Evolutionary conservation across 345 rosid species (phyloP).

Genomic region (Heritiera fomes): DNA sequence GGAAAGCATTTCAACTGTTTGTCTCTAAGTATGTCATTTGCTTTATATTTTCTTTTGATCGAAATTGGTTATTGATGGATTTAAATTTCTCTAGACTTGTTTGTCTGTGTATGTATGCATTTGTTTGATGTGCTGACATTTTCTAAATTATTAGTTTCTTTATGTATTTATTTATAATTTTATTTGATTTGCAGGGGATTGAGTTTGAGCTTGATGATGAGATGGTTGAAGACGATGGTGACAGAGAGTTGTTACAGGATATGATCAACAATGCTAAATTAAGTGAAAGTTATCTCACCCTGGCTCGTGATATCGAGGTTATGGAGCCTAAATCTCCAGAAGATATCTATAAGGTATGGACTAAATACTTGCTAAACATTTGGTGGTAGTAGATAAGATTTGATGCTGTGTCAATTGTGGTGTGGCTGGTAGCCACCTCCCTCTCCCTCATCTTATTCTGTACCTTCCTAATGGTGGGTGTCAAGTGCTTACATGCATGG

Average conservation of each 20-base stretch:
- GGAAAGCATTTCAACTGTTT: not conserved
- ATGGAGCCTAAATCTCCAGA: constrained; percentile 98
- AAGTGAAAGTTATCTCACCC: constrained; percentile 91
- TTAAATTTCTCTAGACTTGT: not conserved
- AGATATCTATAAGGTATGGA: constrained; percentile 88
- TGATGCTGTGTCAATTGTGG: not conserved
- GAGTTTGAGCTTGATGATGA: constrained; percentile 71
- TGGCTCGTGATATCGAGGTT: constrained; percentile 98
- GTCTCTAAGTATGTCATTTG: not conserved
- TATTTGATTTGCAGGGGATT: constrained; percentile 53
- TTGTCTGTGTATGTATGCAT: not conserved
- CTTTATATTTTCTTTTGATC: not conserved
- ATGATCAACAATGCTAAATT: constrained; percentile 74
- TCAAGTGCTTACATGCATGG: not conserved
- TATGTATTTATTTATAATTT: not conserved
- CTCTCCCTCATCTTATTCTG: not conserved
- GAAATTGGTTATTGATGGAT: not conserved
- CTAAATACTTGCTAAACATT: not conserved
- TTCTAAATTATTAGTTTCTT: constrained; percentile 18
- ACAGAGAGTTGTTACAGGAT: constrained; percentile 70
- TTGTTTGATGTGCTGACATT: not conserved
- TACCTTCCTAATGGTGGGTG: not conserved
- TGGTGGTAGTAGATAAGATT: not conserved
- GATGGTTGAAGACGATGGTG: constrained; percentile 59
- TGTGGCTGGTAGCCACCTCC: not conserved